Base-by-base conservation (phyloP, 2,329 filamentous ascomycete species). In the Phoma sp. region DNA sequence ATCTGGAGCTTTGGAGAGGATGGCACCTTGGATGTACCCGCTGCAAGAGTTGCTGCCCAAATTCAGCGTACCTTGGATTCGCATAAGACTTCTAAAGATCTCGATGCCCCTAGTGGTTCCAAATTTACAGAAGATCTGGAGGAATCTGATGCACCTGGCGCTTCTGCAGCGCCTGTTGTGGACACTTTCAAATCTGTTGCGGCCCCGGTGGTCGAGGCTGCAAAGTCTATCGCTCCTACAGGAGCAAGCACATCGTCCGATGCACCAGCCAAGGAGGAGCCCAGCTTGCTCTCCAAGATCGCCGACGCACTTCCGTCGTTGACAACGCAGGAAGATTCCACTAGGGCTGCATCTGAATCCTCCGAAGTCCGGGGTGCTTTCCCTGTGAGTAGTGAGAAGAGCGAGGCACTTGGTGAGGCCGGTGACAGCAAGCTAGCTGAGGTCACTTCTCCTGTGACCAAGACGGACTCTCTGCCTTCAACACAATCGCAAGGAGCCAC, bases 1-100 rank as follows among this genome's bases (percentile, higher is more conserved):
- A 61, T 76, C 13, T 77, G 70, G 68, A 66, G 66, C 10, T 72
- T 76, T 41, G 67, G 66, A 27, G 67, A 71, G 35, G 68, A 71
- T 47, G 73, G 72, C 6, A 58, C 48, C 14, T 51, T 75, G 4
- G 67, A 71, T 43, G 71, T 72, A 4, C 70, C 74, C 10, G 67
- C 69, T 44, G 66, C 68, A 5, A 53, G 60, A 41, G 59, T 74
- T 49, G 64, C 69, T 24, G 61, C 65, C 23, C 64, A 66, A 46
- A 60, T 74, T 4, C 62, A 65, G 24, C 52, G 56, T 10, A 60
- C 64, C 27, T 51, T 73, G 32, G 60, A 59, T 40, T 47, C 41
- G 41, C 46, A 14, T 7, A 57, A 44, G 46, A 9, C 27, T 29
- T 7, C 27, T 29, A 29, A 29, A 29, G 27, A 29, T 29, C 9